These are phyloP conservation scores for Phytophthora fragariae DNA, from an alignment of 352 stramenopile species.

Conservation along the genomic window DNA sequence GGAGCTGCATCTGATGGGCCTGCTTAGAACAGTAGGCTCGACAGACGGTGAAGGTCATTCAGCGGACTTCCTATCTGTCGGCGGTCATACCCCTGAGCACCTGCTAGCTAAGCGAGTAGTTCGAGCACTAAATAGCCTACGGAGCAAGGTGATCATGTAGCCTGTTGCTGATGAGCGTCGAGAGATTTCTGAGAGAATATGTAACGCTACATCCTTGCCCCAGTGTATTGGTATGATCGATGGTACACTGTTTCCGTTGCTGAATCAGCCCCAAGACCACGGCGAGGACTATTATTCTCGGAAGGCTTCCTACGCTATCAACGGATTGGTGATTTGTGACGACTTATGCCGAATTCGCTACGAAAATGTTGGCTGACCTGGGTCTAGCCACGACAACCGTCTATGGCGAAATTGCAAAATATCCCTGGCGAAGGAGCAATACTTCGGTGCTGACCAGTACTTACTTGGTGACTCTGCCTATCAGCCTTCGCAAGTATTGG, in stretches of 20 bases:
- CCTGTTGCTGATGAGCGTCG: neutral
- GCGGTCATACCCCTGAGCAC: no score
- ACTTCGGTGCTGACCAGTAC: neutral
- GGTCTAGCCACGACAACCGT: neutral
- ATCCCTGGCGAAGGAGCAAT: neutral
- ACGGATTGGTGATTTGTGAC: neutral
- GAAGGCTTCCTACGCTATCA: neutral
- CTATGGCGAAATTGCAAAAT: neutral
- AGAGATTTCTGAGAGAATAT: neutral
- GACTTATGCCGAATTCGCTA: neutral
- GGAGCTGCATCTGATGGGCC: neutral
- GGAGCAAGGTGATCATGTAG: neutral
- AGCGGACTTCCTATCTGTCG: no score
- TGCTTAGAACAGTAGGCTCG: neutral
- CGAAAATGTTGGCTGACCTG: neutral
- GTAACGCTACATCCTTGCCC: neutral
- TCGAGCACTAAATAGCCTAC: no score
- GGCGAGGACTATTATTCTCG: neutral
- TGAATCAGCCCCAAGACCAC: neutral
- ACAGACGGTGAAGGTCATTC: no score
- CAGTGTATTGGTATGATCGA: neutral
- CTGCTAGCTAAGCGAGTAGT: no score
- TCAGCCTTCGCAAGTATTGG: neutral
- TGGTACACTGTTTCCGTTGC: neutral
- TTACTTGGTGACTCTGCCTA: neutral